Evolutionary conservation across 1,284 basidiomycete species (phyloP), one percentile per base, ranked within the genome.

Genomic region (Flammula alnicola): DNA sequence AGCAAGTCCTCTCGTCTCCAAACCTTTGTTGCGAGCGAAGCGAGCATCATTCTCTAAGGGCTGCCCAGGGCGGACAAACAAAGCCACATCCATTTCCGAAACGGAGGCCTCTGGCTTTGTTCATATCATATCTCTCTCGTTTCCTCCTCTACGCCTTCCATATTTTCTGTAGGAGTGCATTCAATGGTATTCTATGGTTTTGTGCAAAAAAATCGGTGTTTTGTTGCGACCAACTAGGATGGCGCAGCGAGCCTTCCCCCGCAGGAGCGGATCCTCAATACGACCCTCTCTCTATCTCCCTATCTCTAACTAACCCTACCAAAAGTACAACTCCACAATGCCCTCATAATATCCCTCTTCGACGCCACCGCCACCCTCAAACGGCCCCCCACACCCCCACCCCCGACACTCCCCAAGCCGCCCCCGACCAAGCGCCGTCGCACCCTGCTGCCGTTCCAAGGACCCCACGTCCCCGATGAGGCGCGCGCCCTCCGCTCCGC

Each of bases 311-410:
- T 38, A 37, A 57, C 10, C 17, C 29, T 25, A 14, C 37, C 20
- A 45, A 19, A 57, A 88, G 86, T 91, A 25, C 86, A 88, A 64
- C 71, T 91, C 2, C 89, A 92, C 62, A 92, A 92, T 66, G 81
- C 88, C 3, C 75, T 92, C 22, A 83, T 92, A 38, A 88, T 91
- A 30, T 89, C 90, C 3, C 67, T 92, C 9, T 88, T 92, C 55
- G 88, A 89, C 62, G 84, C 86, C 16, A 88, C 88, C 0, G 80
- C 84, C 0, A 67, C 68, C 16, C 81, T 86, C 57, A 81, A 81
- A 52, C 77, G 81, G 37, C 81, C 81, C 10, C 79, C 81, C 0
- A 81, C 82, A 0, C 80, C 84, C 0, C 83, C 86, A 16, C 79
- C 82, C 1, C 80, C 79, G 12, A 72, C 83, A 41, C 66, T 72